Evolutionary conservation across 805 yeast genomes (phyloP).

Genomic region (Candida silvicultrix): DNA sequence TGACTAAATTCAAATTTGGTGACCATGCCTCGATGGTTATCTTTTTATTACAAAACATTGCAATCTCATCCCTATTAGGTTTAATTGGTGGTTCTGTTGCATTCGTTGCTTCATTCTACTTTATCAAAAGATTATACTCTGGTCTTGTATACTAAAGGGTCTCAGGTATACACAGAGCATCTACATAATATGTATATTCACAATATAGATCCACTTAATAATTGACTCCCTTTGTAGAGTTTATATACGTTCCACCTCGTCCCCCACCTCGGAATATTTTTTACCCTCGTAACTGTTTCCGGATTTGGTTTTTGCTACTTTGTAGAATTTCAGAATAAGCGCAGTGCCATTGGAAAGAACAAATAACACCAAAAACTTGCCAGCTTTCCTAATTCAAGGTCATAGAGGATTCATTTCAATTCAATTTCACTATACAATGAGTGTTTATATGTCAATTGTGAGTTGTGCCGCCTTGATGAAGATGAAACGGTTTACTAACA

Average conservation of each 20-base stretch:
- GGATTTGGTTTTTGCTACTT: background rate
- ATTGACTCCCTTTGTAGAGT: too few relatives aligned
- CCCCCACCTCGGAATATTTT: background rate
- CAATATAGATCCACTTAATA: background rate
- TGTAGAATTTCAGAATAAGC: background rate
- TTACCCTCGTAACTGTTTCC: too few relatives aligned
- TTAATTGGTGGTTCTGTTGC: slow-evolving; percentile 19
- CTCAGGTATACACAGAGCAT: background rate
- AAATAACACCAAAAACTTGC: too few relatives aligned
- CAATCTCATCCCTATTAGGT: slow-evolving; percentile 18
- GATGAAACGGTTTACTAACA: background rate
- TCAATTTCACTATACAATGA: slow-evolving; percentile 7
- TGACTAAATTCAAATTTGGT: slow-evolving; percentile 23
- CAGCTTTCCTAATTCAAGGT: background rate
- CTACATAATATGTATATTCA: background rate
- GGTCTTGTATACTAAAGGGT: slow-evolving; percentile 3
- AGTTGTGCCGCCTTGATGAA: background rate
- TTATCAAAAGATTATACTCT: slow-evolving; percentile 15
- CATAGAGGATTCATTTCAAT: background rate
- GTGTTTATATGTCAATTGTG: slow-evolving; percentile 19
- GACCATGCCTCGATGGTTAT: slow-evolving; percentile 18
- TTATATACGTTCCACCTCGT: background rate
- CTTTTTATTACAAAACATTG: slow-evolving; percentile 18
- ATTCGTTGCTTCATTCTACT: slow-evolving; percentile 11
- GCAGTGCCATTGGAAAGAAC: background rate